Evolutionary conservation across 768 basidiomycete genomes (phyloP), one percentile per base, ranked within the genome.

Genomic region (Lentinus tigrinus): DNA sequence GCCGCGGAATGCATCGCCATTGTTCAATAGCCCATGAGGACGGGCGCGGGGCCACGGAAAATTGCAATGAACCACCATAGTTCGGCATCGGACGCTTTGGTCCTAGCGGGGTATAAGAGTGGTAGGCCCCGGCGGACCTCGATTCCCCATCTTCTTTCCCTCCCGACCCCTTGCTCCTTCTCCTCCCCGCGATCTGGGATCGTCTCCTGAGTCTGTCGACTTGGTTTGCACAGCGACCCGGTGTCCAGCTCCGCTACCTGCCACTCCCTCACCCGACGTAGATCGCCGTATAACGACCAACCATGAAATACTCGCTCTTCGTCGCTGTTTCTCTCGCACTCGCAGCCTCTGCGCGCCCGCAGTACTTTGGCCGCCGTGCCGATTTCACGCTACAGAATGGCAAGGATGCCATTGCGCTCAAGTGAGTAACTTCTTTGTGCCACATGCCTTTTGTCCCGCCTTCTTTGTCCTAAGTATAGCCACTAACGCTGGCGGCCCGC

Each of bases 231-330:
- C 52, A 47, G 52, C 42, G 56, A 54, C 60, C 57, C 42, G 47
- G 59, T 58, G 62, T 51, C 61, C 23, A 27, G 26, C 52, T 47
- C 53, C 54, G 42, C 38, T 38, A 52, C 40, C 53, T 56, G 57
- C 53, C 52, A 49, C 54, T 31, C 62, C 61, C 64, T 19, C 46
- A 16, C 44, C 38, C 47, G 47, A 52, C 57, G 57, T 58, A 58
- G 57, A 58, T 48, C 57, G 57, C 57, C 52, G 43, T 46, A 40
- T 46, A 23, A 46, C 43, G 13, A 6, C 43, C 54, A 44, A 61
- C 38, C 39, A 79, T 75, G 75, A 77, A 75, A 73, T 73, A 73
- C 66, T 69, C 69, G 51, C 54, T 71, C 47, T 66, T 82, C 57
- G 65, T 78, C 56, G 60, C 71, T 31, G 38, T 69, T 28, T 51